Conservation (phyloP, 75 land plant genomes). For the Pinus tabuliformis region DNA sequence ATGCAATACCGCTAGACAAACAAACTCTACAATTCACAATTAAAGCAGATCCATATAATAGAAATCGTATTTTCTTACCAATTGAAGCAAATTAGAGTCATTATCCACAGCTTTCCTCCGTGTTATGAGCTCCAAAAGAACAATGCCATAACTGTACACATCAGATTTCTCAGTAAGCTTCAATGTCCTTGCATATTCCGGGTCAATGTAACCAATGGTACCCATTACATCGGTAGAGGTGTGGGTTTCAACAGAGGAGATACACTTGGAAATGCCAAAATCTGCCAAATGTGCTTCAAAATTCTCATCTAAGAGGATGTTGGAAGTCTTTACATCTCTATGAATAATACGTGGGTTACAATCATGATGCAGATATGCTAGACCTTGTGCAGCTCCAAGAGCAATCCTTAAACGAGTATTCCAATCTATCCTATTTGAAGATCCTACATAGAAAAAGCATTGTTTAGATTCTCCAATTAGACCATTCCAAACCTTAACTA, state of each 20-base stretch:
- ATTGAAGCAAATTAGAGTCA: constrained; percentile 80
- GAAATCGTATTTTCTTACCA: constrained; percentile 40
- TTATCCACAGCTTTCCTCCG: not conserved
- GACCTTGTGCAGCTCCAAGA: constrained; percentile 89
- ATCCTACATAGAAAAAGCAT: constrained; percentile 27
- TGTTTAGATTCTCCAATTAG: constrained; percentile 16
- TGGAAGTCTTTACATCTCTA: constrained; percentile 85
- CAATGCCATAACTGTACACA: constrained; percentile 91
- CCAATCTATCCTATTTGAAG: constrained; percentile 65
- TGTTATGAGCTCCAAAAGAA: constrained; percentile 29
- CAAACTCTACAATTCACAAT: not conserved
- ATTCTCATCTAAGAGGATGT: constrained; percentile 80
- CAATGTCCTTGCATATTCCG: constrained; percentile 91
- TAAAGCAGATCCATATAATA: not conserved
- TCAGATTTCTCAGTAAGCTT: constrained; percentile 91
- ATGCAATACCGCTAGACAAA: not conserved
- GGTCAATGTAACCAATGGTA: constrained; percentile 95
- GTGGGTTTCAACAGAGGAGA: constrained; percentile 19
- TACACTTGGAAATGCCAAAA: no score
- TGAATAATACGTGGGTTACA: constrained; percentile 88
- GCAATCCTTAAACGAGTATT: constrained; percentile 74
- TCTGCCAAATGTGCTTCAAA: constrained; percentile 49
- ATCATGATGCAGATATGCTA: constrained; percentile 95
- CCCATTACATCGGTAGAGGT: constrained; percentile 89
- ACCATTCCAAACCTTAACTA: not conserved